These are phyloP conservation scores for Xylariaceae sp. DNA, from an alignment of 2,329 filamentous ascomycete genomes.

Conservation along the genomic window DNA sequence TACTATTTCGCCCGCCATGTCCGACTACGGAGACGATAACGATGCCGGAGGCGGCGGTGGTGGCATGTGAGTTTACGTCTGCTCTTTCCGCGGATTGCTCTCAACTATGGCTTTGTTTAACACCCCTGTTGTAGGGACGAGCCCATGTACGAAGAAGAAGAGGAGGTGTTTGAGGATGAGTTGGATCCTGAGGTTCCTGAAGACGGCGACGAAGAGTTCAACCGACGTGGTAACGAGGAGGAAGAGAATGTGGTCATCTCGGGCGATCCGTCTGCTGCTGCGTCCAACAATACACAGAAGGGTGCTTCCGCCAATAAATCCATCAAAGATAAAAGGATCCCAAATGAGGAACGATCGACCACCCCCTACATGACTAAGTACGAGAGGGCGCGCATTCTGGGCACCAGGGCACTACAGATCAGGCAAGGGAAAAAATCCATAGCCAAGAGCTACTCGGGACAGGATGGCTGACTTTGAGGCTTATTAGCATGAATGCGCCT, in stretches of 20 bases:
- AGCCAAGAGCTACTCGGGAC: background rate
- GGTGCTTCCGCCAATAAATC: conserved; percentile 55
- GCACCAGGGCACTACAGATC: conserved; percentile 92
- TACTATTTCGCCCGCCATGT: conserved; percentile 35
- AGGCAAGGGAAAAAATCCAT: conserved; percentile 45
- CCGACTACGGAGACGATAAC: conserved; percentile 41
- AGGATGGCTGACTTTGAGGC: conserved; percentile 31
- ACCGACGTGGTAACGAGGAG: conserved; percentile 60
- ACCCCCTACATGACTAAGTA: conserved; percentile 99
- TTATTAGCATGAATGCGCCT: conserved; percentile 84
- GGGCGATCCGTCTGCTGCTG: conserved; percentile 66
- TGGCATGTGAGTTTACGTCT: conserved; percentile 23
- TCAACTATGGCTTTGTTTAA: conserved; percentile 46
- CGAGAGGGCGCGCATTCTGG: conserved; percentile 90
- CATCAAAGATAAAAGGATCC: conserved; percentile 83
- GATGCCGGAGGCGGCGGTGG: conserved; percentile 36
- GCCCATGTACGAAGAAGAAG: conserved; percentile 72
- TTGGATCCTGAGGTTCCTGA: conserved; percentile 60
- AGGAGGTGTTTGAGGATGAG: conserved; percentile 64
- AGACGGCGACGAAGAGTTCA: conserved; percentile 57
- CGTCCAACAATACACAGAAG: conserved; percentile 57
- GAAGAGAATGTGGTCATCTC: conserved; percentile 65
- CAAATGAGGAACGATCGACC: conserved; percentile 84
- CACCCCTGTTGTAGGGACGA: conserved; percentile 61
- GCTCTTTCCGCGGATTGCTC: conserved; percentile 25